Evolutionary conservation across 345 rosid genomes (phyloP), one percentile per base, ranked within the genome.

Genomic region (Luvunga scandens): DNA sequence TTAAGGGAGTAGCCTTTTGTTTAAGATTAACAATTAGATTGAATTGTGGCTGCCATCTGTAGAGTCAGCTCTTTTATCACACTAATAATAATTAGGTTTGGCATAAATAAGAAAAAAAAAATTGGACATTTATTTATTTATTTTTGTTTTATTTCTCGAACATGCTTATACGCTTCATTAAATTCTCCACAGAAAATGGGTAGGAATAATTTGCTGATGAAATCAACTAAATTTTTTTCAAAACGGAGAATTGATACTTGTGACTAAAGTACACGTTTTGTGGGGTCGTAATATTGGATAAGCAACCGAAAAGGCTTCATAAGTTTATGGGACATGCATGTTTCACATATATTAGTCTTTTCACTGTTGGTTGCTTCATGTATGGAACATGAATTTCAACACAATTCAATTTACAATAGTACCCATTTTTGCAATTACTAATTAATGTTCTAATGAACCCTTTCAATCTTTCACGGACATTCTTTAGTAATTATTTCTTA

Each of bases 251-350:
- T 27, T 31, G 12, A 63, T 63, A 60, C 81, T 50, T 75, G 77
- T 36, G 61, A 57, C 24, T 18, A 61, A 59, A 75, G 71, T 13
- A 85, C 82, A 75, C 83, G 83, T 77, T 79, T 81, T 75, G 71
- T 84, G 84, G 82, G 75, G 6, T 75, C 72, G 19, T 48, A 28
- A 27, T 19, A 18, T 77, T 33, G 67, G 61, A 77, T 25, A 69
- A 80, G 65, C 67, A 10, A 45, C 9, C 14, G 3, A 60, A 60
- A 67, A 69, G 7, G 48, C 69, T 16, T 36, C 5, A 53, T 22
- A 7, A 21, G 9, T 8, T 48, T 8, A 56, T 9, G 22, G 25
- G 50, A 22, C 39, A 28, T 73, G 53, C 67, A 38, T 73, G 55
- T 22, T 63, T 78, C 69, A 74, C 75, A 34, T 36, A 72, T 34